These are phyloP conservation scores for Mucor sp. DNA, from an alignment of 371 early-diverging fungal species.

Conservation along the genomic window DNA sequence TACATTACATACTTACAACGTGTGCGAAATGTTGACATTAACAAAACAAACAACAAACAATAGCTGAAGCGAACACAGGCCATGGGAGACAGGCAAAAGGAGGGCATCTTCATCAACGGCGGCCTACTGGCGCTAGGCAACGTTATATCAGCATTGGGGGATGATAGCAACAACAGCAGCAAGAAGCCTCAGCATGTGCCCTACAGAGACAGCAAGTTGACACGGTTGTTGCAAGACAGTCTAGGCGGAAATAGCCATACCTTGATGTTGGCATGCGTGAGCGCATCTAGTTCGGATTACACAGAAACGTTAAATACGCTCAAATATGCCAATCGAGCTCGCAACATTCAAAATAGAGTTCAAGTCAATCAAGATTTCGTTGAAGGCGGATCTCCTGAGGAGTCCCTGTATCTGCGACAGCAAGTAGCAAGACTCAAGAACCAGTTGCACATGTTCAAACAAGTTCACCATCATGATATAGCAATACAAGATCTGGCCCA, in stretches of 20 bases:
- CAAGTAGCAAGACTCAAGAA: conserved; percentile 62
- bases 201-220: conserved; percentile 95
- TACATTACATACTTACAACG: not conserved
- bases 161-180: conserved; percentile 56
- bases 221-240: conserved; percentile 18
- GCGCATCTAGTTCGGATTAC: conserved; percentile 68
- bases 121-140: conserved; percentile 96
- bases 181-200: conserved; percentile 69
- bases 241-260: conserved; percentile 86
- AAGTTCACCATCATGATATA: conserved; percentile 20
- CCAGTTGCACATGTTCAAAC: conserved; percentile 36
- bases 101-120: conserved; percentile 96
- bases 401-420: conserved; percentile 57
- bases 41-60: not conserved
- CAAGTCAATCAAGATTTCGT: conserved; percentile 12
- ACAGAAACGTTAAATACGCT: conserved; percentile 89
- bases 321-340: conserved; percentile 80
- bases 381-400: conserved; percentile 20
- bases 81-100: conserved; percentile 88
- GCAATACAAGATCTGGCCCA: conserved; percentile 30
- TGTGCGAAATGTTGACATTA: not conserved
- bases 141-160: conserved; percentile 96
- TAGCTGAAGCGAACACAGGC: conserved; percentile 90
- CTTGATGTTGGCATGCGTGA: conserved; percentile 89
- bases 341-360: conserved; percentile 77